Conservation (phyloP, 2,329 filamentous ascomycete genomes). For the Ascochyta koolunga region DNA sequence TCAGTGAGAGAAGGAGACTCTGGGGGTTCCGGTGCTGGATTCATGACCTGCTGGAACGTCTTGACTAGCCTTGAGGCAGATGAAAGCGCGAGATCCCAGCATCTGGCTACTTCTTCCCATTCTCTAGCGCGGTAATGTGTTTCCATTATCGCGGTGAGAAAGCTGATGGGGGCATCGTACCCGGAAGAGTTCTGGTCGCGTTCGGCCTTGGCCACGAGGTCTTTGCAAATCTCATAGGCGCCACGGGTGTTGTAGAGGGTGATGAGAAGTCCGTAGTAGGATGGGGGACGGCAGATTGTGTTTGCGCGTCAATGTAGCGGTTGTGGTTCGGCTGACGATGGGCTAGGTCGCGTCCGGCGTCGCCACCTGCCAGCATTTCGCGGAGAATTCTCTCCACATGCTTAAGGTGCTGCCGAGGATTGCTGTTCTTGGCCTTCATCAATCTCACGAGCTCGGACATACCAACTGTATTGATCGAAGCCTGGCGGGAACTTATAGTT, state of each 20-base stretch:
- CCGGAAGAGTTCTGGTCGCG: constrained; percentile 20
- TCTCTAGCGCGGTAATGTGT: constrained; percentile 64
- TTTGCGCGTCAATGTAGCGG: constrained; percentile 30
- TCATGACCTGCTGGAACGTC: constrained; percentile 40
- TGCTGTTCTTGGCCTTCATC: constrained; percentile 13
- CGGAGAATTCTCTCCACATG: constrained; percentile 37
- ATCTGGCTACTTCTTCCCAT: constrained; percentile 65
- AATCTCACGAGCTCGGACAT: constrained; percentile 28
- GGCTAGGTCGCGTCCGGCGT: constrained; percentile 37
- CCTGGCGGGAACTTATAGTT: constrained; percentile 52
- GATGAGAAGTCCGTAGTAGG: constrained; percentile 63
- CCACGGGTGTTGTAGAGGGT: constrained; percentile 59
- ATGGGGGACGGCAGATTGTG: constrained; percentile 54
- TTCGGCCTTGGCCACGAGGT: constrained; percentile 32
- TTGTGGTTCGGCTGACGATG: constrained; percentile 32
- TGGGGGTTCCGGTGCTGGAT: constrained; percentile 34
- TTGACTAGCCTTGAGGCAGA: constrained; percentile 55
- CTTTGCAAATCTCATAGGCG: constrained; percentile 50
- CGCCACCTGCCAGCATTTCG: constrained; percentile 30
- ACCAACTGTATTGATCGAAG: constrained; percentile 41
- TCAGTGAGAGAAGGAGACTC: constrained; percentile 32
- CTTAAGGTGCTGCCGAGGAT: constrained; percentile 28
- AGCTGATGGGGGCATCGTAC: constrained; percentile 46
- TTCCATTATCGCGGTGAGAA: constrained; percentile 66
- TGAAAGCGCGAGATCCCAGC: constrained; percentile 68